Percentiles rank a stretch among this genome's conserved stretches.
phyloP scores from a whole-genome alignment of 2,329 filamentous ascomycete genomes.

The Keithomyces neogunnii region DNA sequence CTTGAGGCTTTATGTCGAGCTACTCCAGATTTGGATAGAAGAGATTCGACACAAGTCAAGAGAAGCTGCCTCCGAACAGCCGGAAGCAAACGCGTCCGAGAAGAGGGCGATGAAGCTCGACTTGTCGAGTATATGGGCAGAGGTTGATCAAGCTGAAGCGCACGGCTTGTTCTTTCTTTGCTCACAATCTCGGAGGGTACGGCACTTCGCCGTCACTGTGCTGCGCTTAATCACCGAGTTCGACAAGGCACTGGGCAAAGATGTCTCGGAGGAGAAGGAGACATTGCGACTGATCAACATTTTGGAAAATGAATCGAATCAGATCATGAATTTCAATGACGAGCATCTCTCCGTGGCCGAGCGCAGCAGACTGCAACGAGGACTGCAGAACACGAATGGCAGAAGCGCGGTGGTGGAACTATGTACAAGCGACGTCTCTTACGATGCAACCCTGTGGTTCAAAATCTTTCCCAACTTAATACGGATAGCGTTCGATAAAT shows the following conservation, averaged over 20 bases:
- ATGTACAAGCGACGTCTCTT: constrained; percentile 89
- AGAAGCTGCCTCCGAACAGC: constrained; percentile 57
- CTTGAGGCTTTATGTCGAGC: constrained; percentile 81
- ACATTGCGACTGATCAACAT: constrained; percentile 78
- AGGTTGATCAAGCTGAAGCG: constrained; percentile 94
- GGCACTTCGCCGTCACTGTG: constrained; percentile 86
- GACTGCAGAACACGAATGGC: constrained; percentile 74
- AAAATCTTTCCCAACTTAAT: constrained; percentile 97
- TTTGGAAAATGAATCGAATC: constrained; percentile 78
- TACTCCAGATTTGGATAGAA: constrained; percentile 95
- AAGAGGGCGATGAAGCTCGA: constrained; percentile 72
- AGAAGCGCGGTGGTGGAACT: constrained; percentile 86
- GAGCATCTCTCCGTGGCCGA: constrained; percentile 88
- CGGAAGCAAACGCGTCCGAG: constrained; percentile 55
- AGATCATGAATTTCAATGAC: constrained; percentile 86
- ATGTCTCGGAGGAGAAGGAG: constrained; percentile 47
- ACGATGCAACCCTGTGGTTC: constrained; percentile 93
- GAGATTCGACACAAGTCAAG: constrained; percentile 83
- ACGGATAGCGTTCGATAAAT: constrained; percentile 80
- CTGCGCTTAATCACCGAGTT: constrained; percentile 89
- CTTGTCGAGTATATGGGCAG: constrained; percentile 77
- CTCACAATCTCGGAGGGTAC: constrained; percentile 84
- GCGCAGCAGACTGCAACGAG: constrained; percentile 82
- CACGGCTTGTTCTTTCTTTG: constrained; percentile 96
- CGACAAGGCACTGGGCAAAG: constrained; percentile 76